phyloP scores from a whole-genome alignment of 192 early-diverging fungal species.

The Coemansia sp. region DNA sequence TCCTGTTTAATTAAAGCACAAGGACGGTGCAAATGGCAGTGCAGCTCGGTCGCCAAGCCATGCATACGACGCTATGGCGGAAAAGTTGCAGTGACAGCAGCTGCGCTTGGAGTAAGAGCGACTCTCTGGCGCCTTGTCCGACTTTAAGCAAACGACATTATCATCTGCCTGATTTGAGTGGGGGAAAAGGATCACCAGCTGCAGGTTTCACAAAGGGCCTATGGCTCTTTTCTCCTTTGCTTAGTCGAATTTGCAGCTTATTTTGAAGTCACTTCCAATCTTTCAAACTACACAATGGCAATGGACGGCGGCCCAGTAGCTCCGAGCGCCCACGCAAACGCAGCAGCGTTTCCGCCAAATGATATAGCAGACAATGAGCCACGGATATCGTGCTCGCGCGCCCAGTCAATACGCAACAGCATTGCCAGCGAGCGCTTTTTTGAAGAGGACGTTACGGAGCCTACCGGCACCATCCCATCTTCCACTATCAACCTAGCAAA shows the following conservation, averaged over 20 bases:
- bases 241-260: no score
- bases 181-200: no score
- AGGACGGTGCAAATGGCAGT: background rate
- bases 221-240: background rate
- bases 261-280: background rate
- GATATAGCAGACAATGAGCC: slow-evolving; percentile 4
- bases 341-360: background rate
- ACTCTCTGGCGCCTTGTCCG: background rate
- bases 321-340: background rate
- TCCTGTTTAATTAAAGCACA: background rate
- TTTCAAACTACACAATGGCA: background rate
- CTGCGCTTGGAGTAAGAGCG: no score
- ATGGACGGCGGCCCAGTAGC: background rate
- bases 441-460: slow-evolving; percentile 36
- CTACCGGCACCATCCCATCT: slow-evolving; percentile 63
- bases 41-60: background rate
- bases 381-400: slow-evolving; percentile 10
- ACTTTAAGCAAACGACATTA: background rate
- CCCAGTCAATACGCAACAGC: slow-evolving; percentile 20
- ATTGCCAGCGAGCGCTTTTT: slow-evolving; percentile 21
- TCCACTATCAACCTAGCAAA: slow-evolving; percentile 86
- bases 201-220: no score
- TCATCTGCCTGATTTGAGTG: no score
- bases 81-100: background rate
- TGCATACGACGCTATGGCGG: background rate